A percentile compares a stretch with the other conserved stretches of the same genome.
phyloP scores from a whole-genome alignment of 768 basidiomycete species.

The Auricularia auricula-judae region DNA sequence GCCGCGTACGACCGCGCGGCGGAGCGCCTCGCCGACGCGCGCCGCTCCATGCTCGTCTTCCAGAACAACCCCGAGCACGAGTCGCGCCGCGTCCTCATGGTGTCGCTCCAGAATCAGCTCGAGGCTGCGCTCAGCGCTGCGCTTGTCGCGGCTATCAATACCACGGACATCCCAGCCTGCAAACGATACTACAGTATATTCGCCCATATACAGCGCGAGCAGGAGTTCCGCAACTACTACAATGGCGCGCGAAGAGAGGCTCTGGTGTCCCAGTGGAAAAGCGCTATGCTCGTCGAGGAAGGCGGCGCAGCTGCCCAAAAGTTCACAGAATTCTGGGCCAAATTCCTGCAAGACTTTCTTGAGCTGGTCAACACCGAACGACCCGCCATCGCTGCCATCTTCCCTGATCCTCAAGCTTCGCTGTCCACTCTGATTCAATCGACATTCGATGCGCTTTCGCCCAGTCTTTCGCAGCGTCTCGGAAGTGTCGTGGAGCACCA shows the following conservation, averaged over 20 bases:
- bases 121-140: slow-evolving; percentile 89
- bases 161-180: slow-evolving; percentile 63
- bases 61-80: slow-evolving; percentile 90
- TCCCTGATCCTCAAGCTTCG: slow-evolving; percentile 70
- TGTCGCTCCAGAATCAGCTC: slow-evolving; percentile 89
- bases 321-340: slow-evolving; percentile 59
- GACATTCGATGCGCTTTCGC: slow-evolving; percentile 66
- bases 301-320: slow-evolving; percentile 38
- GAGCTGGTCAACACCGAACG: slow-evolving; percentile 60
- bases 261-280: slow-evolving; percentile 62
- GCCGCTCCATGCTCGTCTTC: slow-evolving; percentile 82
- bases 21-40: slow-evolving; percentile 83
- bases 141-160: slow-evolving; percentile 75
- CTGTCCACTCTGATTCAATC: slow-evolving; percentile 77
- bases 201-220: slow-evolving; percentile 79
- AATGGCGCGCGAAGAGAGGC: slow-evolving; percentile 66
- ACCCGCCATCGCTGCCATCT: slow-evolving; percentile 67
- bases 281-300: slow-evolving; percentile 28
- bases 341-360: slow-evolving; percentile 65
- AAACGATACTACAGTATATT: slow-evolving; percentile 79
- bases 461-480: slow-evolving; percentile 72
- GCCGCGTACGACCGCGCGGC: slow-evolving; percentile 81
- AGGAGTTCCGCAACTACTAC: slow-evolving; percentile 91
- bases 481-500: slow-evolving; percentile 55
- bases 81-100: slow-evolving; percentile 70